Base-by-base conservation (phyloP, 768 basidiomycete genomes). In the Auricularia auricula-judae region DNA sequence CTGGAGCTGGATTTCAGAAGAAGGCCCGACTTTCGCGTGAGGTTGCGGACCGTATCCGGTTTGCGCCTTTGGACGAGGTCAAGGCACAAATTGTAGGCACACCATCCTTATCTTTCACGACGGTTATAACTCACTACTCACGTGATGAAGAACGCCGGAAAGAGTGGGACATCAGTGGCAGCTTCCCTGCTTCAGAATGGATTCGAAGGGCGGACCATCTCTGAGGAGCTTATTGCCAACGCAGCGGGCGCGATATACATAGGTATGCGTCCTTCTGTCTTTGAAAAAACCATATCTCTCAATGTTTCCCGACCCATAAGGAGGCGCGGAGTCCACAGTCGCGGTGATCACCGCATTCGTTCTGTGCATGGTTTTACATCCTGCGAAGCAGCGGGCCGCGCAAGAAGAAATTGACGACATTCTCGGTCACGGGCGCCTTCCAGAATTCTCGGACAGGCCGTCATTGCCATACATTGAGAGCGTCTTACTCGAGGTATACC, bases 1-100 rank as follows among this genome's bases (percentile, higher is more conserved):
- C 70, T 39, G 67, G 67, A 23, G 67, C 69, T 2, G 61, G 65
- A 1, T 70, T 71, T 61, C 65, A 71, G 61, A 36, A 54, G 14
- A 51, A 67, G 47, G 67, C 68, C 16, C 62, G 33, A 3, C 21
- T 3, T 8, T 44, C 18, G 39, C 34, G 47, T 18, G 47, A 1
- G 18, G 5, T 51, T 14, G 39, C 39, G 8, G 39, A 42, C 39
- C 39, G 39, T 14, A 14, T 42, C 7, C 39, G 39, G 12, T 42
- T 42, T 14, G 39, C 39, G 39, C 39, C 39, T 14, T 42, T 42
- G 39, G 39, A 42, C 1, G 39, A 7, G 39, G 39, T 42, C 39
- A 42, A 42, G 39, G 39, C 7, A 14, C 39, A 42, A 14, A 42
- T 42, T 8, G 39, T 42, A 14, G 29, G 29, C 29, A 29, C 29